Percentiles rank a stretch among this genome's conserved stretches.
Conservation (phyloP, 2,329 filamentous ascomycete genomes). For the Fusarium pseudoanthophilum region DNA sequence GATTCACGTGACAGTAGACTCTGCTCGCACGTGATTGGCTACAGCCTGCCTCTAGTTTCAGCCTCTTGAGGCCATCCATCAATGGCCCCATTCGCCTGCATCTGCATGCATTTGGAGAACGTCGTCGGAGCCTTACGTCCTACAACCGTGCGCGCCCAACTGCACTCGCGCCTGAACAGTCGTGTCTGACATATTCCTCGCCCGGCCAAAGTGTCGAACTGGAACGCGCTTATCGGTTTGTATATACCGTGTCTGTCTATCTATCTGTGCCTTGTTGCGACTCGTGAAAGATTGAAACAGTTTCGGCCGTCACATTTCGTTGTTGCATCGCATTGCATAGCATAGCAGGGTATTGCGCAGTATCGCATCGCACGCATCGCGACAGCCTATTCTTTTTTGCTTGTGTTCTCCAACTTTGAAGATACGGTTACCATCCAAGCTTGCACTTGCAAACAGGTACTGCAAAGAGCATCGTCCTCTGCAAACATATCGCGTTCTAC, state of each 20-base stretch:
- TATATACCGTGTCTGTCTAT: slow-evolving; percentile 39
- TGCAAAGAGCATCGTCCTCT: slow-evolving; percentile 16
- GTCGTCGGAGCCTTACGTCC: slow-evolving; percentile 42
- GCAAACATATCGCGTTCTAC: slow-evolving; percentile 27
- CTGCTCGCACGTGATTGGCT: slow-evolving; percentile 20
- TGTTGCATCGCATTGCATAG: slow-evolving; percentile 27
- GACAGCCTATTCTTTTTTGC: slow-evolving; percentile 12
- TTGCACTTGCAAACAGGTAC: slow-evolving; percentile 20
- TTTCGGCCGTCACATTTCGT: slow-evolving; percentile 35
- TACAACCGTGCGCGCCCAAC: slow-evolving; percentile 44
- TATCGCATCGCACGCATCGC: slow-evolving; percentile 2
- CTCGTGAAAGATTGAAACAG: slow-evolving; percentile 37
- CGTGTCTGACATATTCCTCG: slow-evolving; percentile 33
- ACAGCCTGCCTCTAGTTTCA: slow-evolving; percentile 35
- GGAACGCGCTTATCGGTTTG: slow-evolving; percentile 37
- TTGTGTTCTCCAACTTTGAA: slow-evolving; percentile 12
- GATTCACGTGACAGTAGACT: rapidly evolving
- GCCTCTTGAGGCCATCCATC: slow-evolving; percentile 39
- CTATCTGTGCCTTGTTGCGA: slow-evolving; percentile 39
- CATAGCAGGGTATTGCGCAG: slow-evolving; percentile 13
- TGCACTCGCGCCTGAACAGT: slow-evolving; percentile 39
- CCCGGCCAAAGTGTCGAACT: slow-evolving; percentile 30
- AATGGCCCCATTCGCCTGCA: slow-evolving; percentile 39
- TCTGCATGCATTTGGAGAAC: slow-evolving; percentile 34
- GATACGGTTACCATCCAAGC: neutral